Conservation (phyloP, 148 eudicot genomes). For the Arctostaphylos glauca region DNA sequence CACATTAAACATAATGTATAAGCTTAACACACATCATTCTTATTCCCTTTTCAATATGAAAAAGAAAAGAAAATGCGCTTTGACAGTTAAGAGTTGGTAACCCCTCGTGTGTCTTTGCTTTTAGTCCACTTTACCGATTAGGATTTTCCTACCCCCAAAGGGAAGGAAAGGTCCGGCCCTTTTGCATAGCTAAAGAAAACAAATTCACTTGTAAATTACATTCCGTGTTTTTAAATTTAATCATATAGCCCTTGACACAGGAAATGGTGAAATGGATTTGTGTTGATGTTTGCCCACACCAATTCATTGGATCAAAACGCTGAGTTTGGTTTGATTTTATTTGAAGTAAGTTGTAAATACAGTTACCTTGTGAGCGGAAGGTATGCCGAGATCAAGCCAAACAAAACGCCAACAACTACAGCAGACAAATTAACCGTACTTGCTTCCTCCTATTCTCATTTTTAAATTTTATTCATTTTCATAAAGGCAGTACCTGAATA, state of each 20-base stretch:
- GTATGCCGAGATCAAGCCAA: neutral
- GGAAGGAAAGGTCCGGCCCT: too few species aligned
- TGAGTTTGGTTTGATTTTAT: neutral
- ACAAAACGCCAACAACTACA: neutral
- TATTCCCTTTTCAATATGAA: too few species aligned
- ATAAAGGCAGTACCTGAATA: conserved; percentile 52
- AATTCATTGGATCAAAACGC: neutral
- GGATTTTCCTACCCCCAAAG: conserved; percentile 42
- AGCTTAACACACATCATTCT: conserved; percentile 43
- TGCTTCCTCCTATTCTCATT: neutral
- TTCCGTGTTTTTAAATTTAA: neutral
- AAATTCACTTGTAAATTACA: neutral
- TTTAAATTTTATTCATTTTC: neutral
- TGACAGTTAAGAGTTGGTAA: too few species aligned
- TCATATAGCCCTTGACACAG: neutral
- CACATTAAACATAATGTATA: conserved; percentile 26
- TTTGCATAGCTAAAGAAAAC: neutral
- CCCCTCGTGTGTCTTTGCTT: too few species aligned
- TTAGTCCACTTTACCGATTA: too few species aligned
- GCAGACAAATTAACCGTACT: neutral
- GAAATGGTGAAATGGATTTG: neutral
- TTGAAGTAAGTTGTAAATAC: neutral
- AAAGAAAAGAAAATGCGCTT: too few species aligned
- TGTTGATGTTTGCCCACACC: neutral
- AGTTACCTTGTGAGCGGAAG: neutral